These are phyloP conservation scores for Microsporum canis DNA, from an alignment of 2,329 filamentous ascomycete genomes.

Conservation along the genomic window DNA sequence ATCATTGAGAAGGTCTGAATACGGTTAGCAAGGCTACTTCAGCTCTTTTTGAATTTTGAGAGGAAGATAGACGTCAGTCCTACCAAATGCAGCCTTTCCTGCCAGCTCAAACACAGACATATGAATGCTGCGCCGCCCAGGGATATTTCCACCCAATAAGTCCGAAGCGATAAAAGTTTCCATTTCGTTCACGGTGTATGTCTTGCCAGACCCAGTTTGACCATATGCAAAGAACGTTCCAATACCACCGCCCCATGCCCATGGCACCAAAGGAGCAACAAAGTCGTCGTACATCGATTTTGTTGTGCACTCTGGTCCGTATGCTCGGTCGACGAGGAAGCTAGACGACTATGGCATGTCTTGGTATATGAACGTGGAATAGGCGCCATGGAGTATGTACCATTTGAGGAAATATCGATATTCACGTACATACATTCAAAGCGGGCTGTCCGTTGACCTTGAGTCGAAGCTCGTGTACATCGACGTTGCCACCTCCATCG, in stretches of 20 bases:
- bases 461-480: neutral
- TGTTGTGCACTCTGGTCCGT: slow-evolving; percentile 1
- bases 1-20: neutral
- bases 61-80: neutral
- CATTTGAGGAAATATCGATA: too few relatives aligned
- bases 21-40: neutral
- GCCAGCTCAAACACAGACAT: slow-evolving; percentile 3
- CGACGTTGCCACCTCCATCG: neutral
- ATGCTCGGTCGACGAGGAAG: neutral
- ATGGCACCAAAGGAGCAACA: slow-evolving; percentile 1
- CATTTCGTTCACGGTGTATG: neutral
- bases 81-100: neutral
- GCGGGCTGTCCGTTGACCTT: neutral
- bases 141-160: neutral
- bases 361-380: neutral
- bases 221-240: slow-evolving; percentile 1
- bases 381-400: neutral
- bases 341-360: neutral
- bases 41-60: neutral
- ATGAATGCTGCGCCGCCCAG: neutral
- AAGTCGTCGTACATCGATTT: neutral
- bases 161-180: slow-evolving; percentile 1
- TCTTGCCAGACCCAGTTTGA: neutral
- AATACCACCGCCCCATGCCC: neutral
- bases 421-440: neutral